Evolutionary conservation across 164 flowering plant genomes (phyloP), one percentile per base, ranked within the genome.

Genomic region (Vitis rotundifolia): DNA sequence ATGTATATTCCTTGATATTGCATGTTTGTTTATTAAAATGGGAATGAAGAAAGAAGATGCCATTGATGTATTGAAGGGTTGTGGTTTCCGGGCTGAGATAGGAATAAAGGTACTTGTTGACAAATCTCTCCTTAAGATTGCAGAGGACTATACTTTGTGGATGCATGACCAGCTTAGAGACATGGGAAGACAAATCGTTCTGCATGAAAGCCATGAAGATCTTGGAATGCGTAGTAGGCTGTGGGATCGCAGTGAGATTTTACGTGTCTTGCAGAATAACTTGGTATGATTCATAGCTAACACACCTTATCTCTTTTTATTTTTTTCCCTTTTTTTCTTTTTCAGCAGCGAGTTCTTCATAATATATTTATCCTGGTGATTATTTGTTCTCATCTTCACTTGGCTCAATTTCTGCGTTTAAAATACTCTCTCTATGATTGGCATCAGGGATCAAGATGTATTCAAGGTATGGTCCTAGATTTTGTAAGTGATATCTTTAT

Each of bases 151-250:
- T 64, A 22, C 3, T 19, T 58, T 86, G 71, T 73, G 77, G 81
- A 80, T 86, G 82, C 89, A 82, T 66, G 85, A 86, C 66, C 85
- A 78, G 50, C 71, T 82, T 57, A 71, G 84, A 54, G 87, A 83
- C 67, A 86, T 86, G 89, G 87, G 87, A 66, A 80, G 83, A 66
- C 75, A 77, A 67, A 83, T 85, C 67, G 87, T 87, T 63, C 48
- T 0, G 14, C 22, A 66, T 1, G 82, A 80, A 68, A 69, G 55
- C 71, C 47, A n/a, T 52, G 22, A 0, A 9, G 71, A 80, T 67
- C 80, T 79, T 53, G 82, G 87, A 2, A 70, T 49, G 76, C 85
- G 85, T 8, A 83, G 85, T 67, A 79, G 91, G 66, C 26, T 87
- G 44, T 87, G 88, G 87, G 64, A 80, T 57, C 71, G 47, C 15